Conservation (phyloP, 768 basidiomycete genomes). For the Pleurotus giganteus region DNA sequence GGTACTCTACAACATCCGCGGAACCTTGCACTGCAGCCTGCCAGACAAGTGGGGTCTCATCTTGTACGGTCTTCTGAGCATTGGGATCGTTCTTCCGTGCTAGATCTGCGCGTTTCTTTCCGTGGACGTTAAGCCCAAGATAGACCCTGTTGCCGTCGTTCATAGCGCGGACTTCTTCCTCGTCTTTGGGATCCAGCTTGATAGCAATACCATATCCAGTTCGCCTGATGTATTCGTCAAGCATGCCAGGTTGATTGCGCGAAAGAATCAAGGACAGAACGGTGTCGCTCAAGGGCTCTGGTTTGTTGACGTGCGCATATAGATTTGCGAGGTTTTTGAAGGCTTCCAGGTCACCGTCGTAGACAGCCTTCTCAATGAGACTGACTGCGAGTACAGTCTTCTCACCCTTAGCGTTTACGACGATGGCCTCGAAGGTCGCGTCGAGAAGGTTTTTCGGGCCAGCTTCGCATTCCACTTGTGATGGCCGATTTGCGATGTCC, state of each 20-base stretch:
- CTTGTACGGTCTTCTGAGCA: constrained; percentile 18
- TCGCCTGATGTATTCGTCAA: constrained; percentile 56
- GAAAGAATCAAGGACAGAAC: constrained; percentile 29
- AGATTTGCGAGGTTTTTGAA: constrained; percentile 49
- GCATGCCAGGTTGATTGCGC: constrained; percentile 44
- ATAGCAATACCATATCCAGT: constrained; percentile 42
- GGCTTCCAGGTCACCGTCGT: constrained; percentile 46
- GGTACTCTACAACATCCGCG: constrained; percentile 42
- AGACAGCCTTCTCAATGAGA: constrained; percentile 34
- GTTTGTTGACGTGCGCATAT: constrained; percentile 33
- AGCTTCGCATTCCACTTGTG: constrained; percentile 37
- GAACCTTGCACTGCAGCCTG: constrained; percentile 32
- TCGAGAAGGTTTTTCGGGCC: constrained; percentile 38
- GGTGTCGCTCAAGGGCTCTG: constrained; percentile 20
- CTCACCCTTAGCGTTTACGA: constrained; percentile 3
- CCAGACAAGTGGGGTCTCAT: constrained; percentile 38
- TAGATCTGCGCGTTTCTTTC: constrained; percentile 59
- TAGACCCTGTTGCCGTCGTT: constrained; percentile 46
- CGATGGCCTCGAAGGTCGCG: not conserved
- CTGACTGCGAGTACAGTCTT: constrained; percentile 11
- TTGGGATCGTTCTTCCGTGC: constrained; percentile 50
- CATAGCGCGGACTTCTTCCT: constrained; percentile 21
- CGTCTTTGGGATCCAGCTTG: constrained; percentile 20
- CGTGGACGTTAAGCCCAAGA: constrained; percentile 60
- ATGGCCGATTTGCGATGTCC: constrained; percentile 51